These are phyloP conservation scores for Thraustotheca clavata DNA, from an alignment of 352 stramenopile genomes.

Conservation along the genomic window DNA sequence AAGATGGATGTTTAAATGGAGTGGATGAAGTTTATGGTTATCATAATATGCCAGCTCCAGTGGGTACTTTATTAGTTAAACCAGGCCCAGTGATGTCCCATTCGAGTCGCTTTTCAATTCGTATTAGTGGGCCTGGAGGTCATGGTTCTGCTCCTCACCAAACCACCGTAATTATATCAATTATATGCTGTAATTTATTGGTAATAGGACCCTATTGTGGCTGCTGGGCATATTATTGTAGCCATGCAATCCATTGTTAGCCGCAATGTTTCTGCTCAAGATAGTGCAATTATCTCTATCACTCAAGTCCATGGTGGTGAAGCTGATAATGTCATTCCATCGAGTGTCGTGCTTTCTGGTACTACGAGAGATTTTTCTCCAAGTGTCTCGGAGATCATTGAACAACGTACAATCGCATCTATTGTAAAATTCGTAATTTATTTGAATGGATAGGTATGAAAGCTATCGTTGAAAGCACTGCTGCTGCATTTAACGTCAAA, in stretches of 20 bases:
- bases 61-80: constrained; percentile 82
- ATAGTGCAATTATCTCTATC: constrained; percentile 88
- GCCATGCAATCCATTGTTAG: constrained; percentile 91
- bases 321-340: constrained; percentile 94
- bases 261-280: constrained; percentile 80
- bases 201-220: constrained; percentile 89
- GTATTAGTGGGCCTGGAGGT: constrained; percentile 87
- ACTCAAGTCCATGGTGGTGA: constrained; percentile 87
- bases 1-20: constrained; percentile 81
- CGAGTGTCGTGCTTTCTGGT: constrained; percentile 66
- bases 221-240: constrained; percentile 82
- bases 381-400: constrained; percentile 72
- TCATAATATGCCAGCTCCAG: constrained; percentile 83
- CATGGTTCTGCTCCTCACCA: constrained; percentile 91
- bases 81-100: constrained; percentile 88
- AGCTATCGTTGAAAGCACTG: constrained; percentile 76
- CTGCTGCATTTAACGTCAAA: constrained; percentile 61
- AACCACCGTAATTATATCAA: not conserved
- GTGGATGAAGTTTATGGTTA: constrained; percentile 89
- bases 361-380: constrained; percentile 91
- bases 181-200: not conserved
- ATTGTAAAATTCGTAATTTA: not conserved
- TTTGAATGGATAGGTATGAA: constrained; percentile 37
- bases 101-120: constrained; percentile 88
- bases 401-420: constrained; percentile 31